phyloP scores from a whole-genome alignment of 352 stramenopile genomes.

The Phytophthora fragariaefolia region DNA sequence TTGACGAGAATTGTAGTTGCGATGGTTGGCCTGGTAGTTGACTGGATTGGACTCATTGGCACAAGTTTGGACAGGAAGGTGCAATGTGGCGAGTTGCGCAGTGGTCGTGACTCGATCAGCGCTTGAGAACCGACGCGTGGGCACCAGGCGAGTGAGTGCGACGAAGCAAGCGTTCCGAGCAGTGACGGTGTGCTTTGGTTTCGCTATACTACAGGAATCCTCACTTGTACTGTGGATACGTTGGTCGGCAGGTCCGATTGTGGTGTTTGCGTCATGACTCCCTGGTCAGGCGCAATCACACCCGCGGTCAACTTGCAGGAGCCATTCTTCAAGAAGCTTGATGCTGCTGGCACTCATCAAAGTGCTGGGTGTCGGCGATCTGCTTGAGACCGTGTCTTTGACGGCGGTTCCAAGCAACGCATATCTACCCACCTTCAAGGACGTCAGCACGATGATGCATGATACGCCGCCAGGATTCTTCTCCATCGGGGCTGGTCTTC shows the following conservation, averaged over 20 bases:
- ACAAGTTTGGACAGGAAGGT: not conserved
- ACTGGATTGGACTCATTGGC: too few relatives aligned
- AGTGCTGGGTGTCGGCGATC: constrained; percentile 19
- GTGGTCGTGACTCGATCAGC: not conserved
- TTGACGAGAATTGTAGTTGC: too few relatives aligned
- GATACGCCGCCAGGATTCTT: not conserved
- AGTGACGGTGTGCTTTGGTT: too few relatives aligned
- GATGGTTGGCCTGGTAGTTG: too few relatives aligned
- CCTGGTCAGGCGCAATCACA: too few relatives aligned
- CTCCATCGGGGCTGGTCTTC: not conserved
- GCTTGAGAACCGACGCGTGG: not conserved
- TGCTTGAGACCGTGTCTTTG: not conserved
- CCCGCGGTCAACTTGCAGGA: too few relatives aligned
- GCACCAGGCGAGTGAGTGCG: not conserved
- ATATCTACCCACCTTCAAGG: constrained; percentile 27
- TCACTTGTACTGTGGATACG: too few relatives aligned
- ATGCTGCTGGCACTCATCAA: constrained; percentile 11
- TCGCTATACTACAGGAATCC: too few relatives aligned
- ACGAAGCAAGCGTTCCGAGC: not conserved
- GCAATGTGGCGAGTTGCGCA: not conserved
- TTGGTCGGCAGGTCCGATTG: not conserved
- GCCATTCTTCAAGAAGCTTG: too few relatives aligned
- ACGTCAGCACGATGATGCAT: constrained; percentile 6
- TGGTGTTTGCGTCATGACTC: not conserved
- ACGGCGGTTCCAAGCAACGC: constrained; percentile 9